Conservation (phyloP, 2,329 filamentous ascomycete species). For the Colletotrichum brevisporum region DNA sequence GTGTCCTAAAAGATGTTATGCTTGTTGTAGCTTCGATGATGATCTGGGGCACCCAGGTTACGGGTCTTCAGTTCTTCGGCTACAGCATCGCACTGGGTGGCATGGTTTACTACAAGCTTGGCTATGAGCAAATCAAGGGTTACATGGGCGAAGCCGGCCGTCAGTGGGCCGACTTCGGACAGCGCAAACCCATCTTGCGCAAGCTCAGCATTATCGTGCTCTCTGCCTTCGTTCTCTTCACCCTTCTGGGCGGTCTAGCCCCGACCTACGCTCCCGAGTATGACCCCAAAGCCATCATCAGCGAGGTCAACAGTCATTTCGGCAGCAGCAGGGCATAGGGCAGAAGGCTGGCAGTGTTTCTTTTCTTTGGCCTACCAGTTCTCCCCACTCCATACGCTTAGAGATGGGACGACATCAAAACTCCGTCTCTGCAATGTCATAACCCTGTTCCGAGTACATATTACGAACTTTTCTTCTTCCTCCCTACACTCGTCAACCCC, state of each 20-base stretch:
- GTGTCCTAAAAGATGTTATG: slow-evolving; percentile 90
- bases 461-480: slow-evolving; percentile 33
- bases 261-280: slow-evolving; percentile 71
- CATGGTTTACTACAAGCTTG: slow-evolving; percentile 90
- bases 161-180: slow-evolving; percentile 89
- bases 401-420: slow-evolving; percentile 36
- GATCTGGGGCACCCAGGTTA: slow-evolving; percentile 84
- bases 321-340: slow-evolving; percentile 51
- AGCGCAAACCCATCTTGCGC: slow-evolving; percentile 80
- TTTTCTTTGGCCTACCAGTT: slow-evolving; percentile 15
- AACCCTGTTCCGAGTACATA: slow-evolving; percentile 39
- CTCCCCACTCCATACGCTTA: slow-evolving; percentile 10
- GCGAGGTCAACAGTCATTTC: slow-evolving; percentile 64
- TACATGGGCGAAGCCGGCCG: slow-evolving; percentile 80
- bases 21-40: slow-evolving; percentile 85
- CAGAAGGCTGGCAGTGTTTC: not conserved
- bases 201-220: slow-evolving; percentile 80
- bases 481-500: slow-evolving; percentile 8
- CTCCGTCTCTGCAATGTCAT: slow-evolving; percentile 28
- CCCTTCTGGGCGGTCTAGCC: slow-evolving; percentile 78
- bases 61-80: slow-evolving; percentile 83
- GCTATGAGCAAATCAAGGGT: slow-evolving; percentile 85
- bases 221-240: slow-evolving; percentile 75
- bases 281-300: slow-evolving; percentile 64
- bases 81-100: slow-evolving; percentile 85